Evolutionary conservation across 345 rosid genomes (phyloP).

Genomic region (Aethionema arabicum): DNA sequence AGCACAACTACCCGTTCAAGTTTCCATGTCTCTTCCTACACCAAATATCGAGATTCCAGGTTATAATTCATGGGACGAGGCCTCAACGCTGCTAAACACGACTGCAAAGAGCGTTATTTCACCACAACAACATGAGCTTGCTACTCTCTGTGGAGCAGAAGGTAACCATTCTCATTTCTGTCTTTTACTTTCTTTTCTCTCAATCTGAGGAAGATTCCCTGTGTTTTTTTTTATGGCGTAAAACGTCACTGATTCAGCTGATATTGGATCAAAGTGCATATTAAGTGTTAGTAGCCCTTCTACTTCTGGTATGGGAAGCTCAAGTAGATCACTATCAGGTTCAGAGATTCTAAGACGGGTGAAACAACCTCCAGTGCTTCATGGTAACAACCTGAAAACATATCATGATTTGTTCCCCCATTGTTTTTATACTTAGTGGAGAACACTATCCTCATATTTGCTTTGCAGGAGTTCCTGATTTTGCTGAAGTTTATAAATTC

Average conservation of each 20-base stretch:
- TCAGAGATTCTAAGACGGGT: constrained; percentile 49
- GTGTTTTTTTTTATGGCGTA: constrained; percentile 68
- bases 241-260: constrained; percentile 86
- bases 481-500: constrained; percentile 87
- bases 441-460: neutral
- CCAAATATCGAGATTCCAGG: constrained; percentile 47
- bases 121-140: constrained; percentile 53
- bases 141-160: constrained; percentile 49
- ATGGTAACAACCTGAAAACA: constrained; percentile 46
- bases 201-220: constrained; percentile 44
- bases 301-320: constrained; percentile 51
- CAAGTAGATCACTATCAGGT: constrained; percentile 42
- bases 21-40: constrained; percentile 51
- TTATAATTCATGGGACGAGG: constrained; percentile 64
- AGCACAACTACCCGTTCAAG: constrained; percentile 63
- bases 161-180: constrained; percentile 47
- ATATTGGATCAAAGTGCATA: constrained; percentile 75
- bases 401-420: neutral
- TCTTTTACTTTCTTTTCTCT: constrained; percentile 8
- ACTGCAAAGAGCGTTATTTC: constrained; percentile 44
- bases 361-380: constrained; percentile 53
- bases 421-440: constrained; percentile 1
- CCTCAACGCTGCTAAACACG: constrained; percentile 51
- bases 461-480: constrained; percentile 74
- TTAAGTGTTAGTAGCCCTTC: constrained; percentile 50